phyloP scores from a whole-genome alignment of 2,329 filamentous ascomycete species.

The Penicillium sumatraense region DNA sequence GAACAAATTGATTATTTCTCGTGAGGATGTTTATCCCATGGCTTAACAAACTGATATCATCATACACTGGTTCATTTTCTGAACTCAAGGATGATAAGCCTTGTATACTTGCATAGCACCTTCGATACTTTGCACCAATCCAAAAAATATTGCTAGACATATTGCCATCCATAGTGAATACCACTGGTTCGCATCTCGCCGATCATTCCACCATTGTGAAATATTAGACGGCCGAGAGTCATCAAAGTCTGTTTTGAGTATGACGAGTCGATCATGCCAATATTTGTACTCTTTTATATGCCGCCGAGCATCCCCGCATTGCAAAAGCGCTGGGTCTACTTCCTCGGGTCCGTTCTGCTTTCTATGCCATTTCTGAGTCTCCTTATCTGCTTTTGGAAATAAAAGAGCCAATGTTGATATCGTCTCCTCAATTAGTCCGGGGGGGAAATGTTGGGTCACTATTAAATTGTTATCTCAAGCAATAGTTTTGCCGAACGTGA shows the following conservation, averaged over 20 bases:
- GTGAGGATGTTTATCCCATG: too few relatives aligned
- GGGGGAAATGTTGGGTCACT: too few relatives aligned
- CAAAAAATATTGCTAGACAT: not conserved
- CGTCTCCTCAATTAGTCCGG: not conserved
- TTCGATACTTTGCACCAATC: not conserved
- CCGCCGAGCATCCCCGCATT: not conserved
- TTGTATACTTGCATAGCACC: too few relatives aligned
- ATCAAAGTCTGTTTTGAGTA: not conserved
- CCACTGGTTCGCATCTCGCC: not conserved
- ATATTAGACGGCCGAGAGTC: not conserved
- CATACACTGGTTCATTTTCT: too few relatives aligned
- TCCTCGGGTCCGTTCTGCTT: not conserved
- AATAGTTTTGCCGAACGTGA: too few relatives aligned
- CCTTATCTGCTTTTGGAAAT: not conserved
- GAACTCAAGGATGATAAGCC: too few relatives aligned
- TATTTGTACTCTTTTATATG: not conserved
- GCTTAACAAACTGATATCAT: too few relatives aligned
- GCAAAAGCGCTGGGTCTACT: too few relatives aligned
- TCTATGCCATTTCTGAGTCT: not conserved
- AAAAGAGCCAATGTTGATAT: not conserved
- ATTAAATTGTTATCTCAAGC: too few relatives aligned
- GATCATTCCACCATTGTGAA: not conserved
- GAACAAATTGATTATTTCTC: too few relatives aligned
- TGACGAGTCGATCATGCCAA: not conserved
- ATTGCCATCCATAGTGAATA: not conserved